Conservation (phyloP, 768 basidiomycete genomes). For the Suillus alpinus region DNA sequence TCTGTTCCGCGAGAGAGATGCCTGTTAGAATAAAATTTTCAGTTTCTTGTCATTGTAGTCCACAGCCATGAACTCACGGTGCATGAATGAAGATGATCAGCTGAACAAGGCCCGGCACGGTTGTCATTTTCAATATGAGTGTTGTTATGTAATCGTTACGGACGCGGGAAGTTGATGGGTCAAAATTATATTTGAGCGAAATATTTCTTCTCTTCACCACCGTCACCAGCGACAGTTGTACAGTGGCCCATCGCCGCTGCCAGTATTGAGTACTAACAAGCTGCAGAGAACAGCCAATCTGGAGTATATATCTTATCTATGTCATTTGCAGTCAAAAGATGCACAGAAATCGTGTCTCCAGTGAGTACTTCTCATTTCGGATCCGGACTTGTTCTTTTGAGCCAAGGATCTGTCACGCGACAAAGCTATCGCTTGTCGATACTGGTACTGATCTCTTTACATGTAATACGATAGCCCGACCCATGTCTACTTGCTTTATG, state of each 20-base stretch:
- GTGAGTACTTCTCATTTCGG: slow-evolving; percentile 30
- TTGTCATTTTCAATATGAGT: background rate
- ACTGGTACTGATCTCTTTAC: slow-evolving; percentile 34
- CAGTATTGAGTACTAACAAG: slow-evolving; percentile 11
- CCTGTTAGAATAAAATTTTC: slow-evolving; percentile 25
- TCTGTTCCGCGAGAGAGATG: slow-evolving; percentile 73
- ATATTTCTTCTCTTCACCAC: slow-evolving; percentile 28
- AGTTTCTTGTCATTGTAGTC: slow-evolving; percentile 1
- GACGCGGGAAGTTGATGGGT: slow-evolving; percentile 33
- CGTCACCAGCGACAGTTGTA: slow-evolving; percentile 28
- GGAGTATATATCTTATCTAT: slow-evolving; percentile 33
- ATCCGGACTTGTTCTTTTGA: slow-evolving; percentile 12
- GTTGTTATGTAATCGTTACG: slow-evolving; percentile 8
- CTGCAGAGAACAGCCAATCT: slow-evolving; percentile 30
- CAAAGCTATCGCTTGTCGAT: slow-evolving; percentile 28
- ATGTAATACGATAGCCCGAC: slow-evolving; percentile 33
- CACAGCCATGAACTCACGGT: slow-evolving; percentile 24
- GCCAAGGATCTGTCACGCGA: slow-evolving; percentile 31
- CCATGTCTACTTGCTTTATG: slow-evolving; percentile 14
- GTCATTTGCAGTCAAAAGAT: slow-evolving; percentile 35
- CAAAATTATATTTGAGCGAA: slow-evolving; percentile 14
- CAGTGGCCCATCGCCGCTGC: slow-evolving; percentile 29
- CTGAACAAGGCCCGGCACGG: background rate
- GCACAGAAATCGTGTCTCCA: slow-evolving; percentile 35
- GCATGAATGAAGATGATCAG: slow-evolving; percentile 15